Base-by-base conservation (phyloP, 2,329 filamentous ascomycete species). In the Clonostachys rosea region DNA sequence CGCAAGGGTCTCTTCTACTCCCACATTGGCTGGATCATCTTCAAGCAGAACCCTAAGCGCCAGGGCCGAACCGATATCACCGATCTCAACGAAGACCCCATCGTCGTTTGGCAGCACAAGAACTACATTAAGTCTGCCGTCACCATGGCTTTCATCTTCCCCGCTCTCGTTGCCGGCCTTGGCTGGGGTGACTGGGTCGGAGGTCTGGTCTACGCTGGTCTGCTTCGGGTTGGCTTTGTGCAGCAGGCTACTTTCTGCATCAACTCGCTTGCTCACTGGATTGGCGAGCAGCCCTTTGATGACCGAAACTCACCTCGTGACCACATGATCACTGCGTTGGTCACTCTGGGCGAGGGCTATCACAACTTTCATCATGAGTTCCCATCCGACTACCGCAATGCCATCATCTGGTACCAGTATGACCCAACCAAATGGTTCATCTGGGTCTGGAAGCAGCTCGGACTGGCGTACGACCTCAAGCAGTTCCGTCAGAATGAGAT, bases 341-440 rank as follows among this genome's bases (percentile, higher is more conserved):
- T 90, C 57, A 95, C 89, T 40, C 84, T 95, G 17, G 89, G 89
- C 43, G 89, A 91, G 71, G 89, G 89, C 34, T 95, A 95, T 74
- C 89, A 95, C 79, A 95, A 95, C 79, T 95, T 95, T 79, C 89
- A 95, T 73, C 89, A 95, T 77, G 89, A 95, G 68, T 95, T 95
- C 72, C 90, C 90, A 47, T 92, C 88, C 11, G 89, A 95, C 68
- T 95, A 94, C 81, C 88, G 89, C 65, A 95, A 95, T 65, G 89
- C 89, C 52, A 92, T 94, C 57, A 78, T 90, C 69, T 95, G 89
- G 89, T 86, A 84, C 72, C 89, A 95, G 64, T 95, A 95, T 62
- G 89, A 95, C 66, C 89, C 89, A 42, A 95, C 89, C 66, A 95
- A 95, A 75, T 94, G 89, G 89, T 79, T 73, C 63, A 95, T 95